phyloP scores from a whole-genome alignment of 2,329 filamentous ascomycete genomes.

The Aspergillus cejpii region DNA sequence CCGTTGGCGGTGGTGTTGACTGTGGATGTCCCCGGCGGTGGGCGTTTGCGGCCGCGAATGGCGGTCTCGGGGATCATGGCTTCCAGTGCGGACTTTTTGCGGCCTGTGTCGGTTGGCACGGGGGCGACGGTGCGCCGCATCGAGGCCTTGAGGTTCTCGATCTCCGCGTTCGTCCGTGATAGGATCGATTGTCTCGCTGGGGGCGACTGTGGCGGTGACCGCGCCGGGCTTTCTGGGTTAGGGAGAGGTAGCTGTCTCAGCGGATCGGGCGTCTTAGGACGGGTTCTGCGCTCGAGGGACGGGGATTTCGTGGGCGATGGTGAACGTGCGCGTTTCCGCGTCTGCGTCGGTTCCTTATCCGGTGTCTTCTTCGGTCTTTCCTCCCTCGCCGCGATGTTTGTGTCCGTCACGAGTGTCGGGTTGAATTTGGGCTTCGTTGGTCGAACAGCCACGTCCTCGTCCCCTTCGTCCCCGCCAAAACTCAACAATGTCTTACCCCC shows the following conservation, averaged over 20 bases:
- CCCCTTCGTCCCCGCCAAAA: conserved; percentile 29
- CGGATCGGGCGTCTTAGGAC: conserved; percentile 37
- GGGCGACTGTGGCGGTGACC: conserved; percentile 28
- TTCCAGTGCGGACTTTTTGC: conserved; percentile 44
- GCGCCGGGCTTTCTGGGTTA: conserved; percentile 39
- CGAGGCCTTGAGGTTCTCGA: conserved; percentile 42
- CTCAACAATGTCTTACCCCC: background rate
- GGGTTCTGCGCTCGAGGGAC: conserved; percentile 26
- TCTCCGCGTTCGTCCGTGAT: conserved; percentile 42
- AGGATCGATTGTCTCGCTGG: conserved; percentile 32
- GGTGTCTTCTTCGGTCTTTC: conserved; percentile 10
- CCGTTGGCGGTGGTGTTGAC: conserved; percentile 24
- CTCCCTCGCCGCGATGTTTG: conserved; percentile 16
- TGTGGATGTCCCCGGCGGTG: conserved; percentile 34
- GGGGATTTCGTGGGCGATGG: conserved; percentile 25
- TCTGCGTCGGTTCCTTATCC: conserved; percentile 11
- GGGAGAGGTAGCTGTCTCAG: conserved; percentile 41
- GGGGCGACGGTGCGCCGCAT: conserved; percentile 41
- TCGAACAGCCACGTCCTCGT: conserved; percentile 31
- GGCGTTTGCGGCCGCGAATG: conserved; percentile 42
- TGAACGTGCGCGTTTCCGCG: conserved; percentile 30
- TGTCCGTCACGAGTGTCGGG: conserved; percentile 38
- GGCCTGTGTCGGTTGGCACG: conserved; percentile 27
- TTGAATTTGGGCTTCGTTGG: conserved; percentile 46
- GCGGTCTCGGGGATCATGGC: conserved; percentile 44